These are phyloP conservation scores for Copromyces sp. DNA, from an alignment of 495 filamentous ascomycete genomes.

Conservation along the genomic window DNA sequence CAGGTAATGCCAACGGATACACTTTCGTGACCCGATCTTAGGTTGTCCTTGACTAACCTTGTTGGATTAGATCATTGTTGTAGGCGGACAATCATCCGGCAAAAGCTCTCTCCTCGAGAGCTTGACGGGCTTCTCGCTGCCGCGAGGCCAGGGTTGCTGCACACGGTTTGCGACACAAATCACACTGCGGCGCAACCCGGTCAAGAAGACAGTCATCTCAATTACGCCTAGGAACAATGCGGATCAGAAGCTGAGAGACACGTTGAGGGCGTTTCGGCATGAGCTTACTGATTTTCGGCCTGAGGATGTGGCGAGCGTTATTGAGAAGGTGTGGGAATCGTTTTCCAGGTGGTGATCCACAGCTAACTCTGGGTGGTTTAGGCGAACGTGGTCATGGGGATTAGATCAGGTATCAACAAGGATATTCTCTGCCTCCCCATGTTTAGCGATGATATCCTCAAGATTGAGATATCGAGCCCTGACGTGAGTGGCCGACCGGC, in stretches of 20 bases:
- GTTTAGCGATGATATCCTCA: constrained; percentile 49
- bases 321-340: constrained; percentile 7
- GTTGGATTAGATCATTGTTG: constrained; percentile 28
- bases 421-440: constrained; percentile 18
- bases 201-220: constrained; percentile 25
- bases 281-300: constrained; percentile 11
- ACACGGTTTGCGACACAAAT: constrained; percentile 53
- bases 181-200: constrained; percentile 34
- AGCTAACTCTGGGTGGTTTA: neutral
- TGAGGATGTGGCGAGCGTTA: constrained; percentile 18
- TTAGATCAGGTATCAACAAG: constrained; percentile 15
- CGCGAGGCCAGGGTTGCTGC: constrained; percentile 41
- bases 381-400: constrained; percentile 38
- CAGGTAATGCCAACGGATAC: neutral
- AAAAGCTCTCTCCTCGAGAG: constrained; percentile 45
- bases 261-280: constrained; percentile 9
- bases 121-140: constrained; percentile 42
- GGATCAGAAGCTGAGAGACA: neutral
- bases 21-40: no score
- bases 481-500: constrained; percentile 12
- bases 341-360: neutral
- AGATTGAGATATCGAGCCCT: constrained; percentile 49
- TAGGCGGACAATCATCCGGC: constrained; percentile 42
- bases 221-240: constrained; percentile 35
- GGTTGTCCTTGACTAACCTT: no score